Conservation (phyloP, 2,329 filamentous ascomycete species). For the Colletotrichum nymphaeae region DNA sequence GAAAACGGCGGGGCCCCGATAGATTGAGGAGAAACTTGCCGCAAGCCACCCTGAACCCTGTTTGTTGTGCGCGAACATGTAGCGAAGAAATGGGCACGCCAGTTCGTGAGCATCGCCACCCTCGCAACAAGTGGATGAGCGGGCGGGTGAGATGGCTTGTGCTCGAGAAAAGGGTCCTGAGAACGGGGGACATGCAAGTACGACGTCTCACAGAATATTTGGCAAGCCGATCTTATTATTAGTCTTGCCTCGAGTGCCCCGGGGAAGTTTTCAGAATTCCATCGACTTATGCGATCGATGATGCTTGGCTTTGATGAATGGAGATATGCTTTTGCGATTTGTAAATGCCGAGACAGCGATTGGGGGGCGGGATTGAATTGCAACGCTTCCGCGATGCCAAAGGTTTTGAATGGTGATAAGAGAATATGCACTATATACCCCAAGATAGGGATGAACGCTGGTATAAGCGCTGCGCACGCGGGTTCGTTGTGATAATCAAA, state of each 20-base stretch:
- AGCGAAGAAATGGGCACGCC: constrained; percentile 20
- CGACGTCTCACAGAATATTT: not conserved
- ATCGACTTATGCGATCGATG: not conserved
- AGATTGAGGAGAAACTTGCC: constrained; percentile 12
- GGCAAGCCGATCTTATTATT: not conserved
- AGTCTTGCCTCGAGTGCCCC: no score
- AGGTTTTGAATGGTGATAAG: constrained; percentile 14
- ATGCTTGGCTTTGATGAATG: not conserved
- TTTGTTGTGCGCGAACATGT: constrained; percentile 11
- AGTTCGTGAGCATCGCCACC: constrained; percentile 1
- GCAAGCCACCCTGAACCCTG: constrained; percentile 29
- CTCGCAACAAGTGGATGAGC: not conserved
- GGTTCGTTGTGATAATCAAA: constrained; percentile 3
- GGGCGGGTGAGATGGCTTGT: constrained; percentile 16
- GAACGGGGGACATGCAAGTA: constrained; percentile 1
- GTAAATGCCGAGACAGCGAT: not conserved
- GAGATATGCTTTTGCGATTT: not conserved
- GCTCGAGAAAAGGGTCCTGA: not conserved
- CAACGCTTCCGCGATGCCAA: constrained; percentile 16
- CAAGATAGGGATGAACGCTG: constrained; percentile 17
- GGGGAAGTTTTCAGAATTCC: not conserved
- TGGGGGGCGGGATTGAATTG: constrained; percentile 1
- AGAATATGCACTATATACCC: not conserved
- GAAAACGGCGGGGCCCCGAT: constrained; percentile 1
- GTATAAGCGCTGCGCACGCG: constrained; percentile 1